Conservation (phyloP, 768 basidiomycete genomes). For the Russula emetica region DNA sequence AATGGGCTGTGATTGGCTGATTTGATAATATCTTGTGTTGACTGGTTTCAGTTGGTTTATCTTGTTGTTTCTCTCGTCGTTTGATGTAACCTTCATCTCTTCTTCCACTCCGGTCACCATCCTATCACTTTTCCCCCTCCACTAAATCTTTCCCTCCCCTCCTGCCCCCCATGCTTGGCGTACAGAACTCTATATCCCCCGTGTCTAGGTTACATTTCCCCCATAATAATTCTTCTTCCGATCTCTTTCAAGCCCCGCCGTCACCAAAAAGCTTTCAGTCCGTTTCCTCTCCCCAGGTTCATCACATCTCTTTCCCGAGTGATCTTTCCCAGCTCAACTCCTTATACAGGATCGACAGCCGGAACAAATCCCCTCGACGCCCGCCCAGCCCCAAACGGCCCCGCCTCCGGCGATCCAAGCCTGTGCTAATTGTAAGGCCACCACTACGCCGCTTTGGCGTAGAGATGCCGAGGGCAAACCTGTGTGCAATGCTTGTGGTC, state of each 20-base stretch:
- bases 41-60: constrained; percentile 12
- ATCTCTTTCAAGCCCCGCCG: constrained; percentile 25
- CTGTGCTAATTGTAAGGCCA: constrained; percentile 75
- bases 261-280: constrained; percentile 23
- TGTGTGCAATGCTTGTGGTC: constrained; percentile 89
- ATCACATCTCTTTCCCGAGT: constrained; percentile 11
- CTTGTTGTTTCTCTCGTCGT: constrained; percentile 11
- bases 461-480: constrained; percentile 76
- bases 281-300: constrained; percentile 21
- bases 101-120: constrained; percentile 20
- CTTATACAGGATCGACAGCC: constrained; percentile 23
- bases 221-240: constrained; percentile 23
- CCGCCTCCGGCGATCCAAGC: constrained; percentile 16
- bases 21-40: constrained; percentile 6
- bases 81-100: constrained; percentile 25
- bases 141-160: constrained; percentile 6
- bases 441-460: constrained; percentile 79
- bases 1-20: constrained; percentile 23
- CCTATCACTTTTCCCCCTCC: not conserved
- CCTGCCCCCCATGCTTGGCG: constrained; percentile 19
- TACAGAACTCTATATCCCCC: constrained; percentile 24
- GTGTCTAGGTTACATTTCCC: constrained; percentile 26
- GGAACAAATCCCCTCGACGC: constrained; percentile 13
- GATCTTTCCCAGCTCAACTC: constrained; percentile 20
- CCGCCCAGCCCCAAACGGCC: constrained; percentile 20